Base-by-base conservation (phyloP, 768 basidiomycete species). In the Rhodotorula taiwanensis region DNA sequence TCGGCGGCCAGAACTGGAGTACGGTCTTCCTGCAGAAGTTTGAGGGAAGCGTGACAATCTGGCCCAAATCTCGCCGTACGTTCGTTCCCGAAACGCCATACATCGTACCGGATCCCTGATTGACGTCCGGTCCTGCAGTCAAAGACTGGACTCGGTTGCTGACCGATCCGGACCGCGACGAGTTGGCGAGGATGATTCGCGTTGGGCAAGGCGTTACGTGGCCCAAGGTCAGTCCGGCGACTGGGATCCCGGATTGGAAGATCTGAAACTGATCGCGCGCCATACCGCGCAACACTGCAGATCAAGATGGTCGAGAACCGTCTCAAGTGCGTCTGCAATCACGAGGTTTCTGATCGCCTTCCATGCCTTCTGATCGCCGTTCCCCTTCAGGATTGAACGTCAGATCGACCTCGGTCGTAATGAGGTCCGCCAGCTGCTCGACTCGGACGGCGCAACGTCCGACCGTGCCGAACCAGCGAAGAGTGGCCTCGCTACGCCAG, bases 11-110 rank as follows among this genome's bases (percentile, higher is more conserved):
- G 74, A 94, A 99, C 75, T 98, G 94, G 94, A 90, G 89, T 1
- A 87, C 87, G 66, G 90, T 98, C 16, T 99, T 98, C 74, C 78
- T 98, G 53, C 95, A 98, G 75, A 83, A 89, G 53, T 97, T 95
- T 73, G 73, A 72, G 33, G 79, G 79, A 0, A 76, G 75, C 28
- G 64, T 76, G 23, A 75, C 76, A 30, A 70, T 76, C 58, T 76
- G 73, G 59, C 77, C 75, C 9, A 70, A 71, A 66, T 60, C 66
- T 23, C 59, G 55, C 15, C 28, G 60, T 64, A 42, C 31, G 70
- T 59, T 33, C 48, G 27, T 27, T 41, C 27, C 25, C 34, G n/a
- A n/a, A n/a, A n/a, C n/a, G n/a, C n/a, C n/a, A n/a, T n/a, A n/a
- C n/a, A n/a, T n/a, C n/a, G n/a, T n/a, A n/a, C n/a, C n/a, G 5